Percentiles rank a stretch among this genome's conserved stretches.
Conservation (phyloP, 2,329 filamentous ascomycete species). For the Pseudogymnoascus pannorum region DNA sequence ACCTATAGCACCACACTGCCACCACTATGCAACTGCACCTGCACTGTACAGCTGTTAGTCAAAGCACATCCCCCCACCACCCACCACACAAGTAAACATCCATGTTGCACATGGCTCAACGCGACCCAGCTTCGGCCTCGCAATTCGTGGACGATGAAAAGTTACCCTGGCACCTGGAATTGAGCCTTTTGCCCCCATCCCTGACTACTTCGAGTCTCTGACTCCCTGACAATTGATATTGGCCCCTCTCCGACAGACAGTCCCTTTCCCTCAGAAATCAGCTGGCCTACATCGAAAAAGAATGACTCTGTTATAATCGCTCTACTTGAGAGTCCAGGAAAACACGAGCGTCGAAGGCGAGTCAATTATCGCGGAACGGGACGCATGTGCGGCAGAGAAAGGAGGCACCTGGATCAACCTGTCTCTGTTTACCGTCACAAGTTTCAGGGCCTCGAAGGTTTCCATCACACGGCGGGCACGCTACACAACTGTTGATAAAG, state of each 20-base stretch:
- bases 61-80: not conserved
- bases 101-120: constrained; percentile 7
- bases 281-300: not conserved
- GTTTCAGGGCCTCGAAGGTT: constrained; percentile 7
- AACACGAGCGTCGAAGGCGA: not conserved
- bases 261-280: not conserved
- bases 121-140: constrained; percentile 7
- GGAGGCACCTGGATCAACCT: not conserved
- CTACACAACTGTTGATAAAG: constrained; percentile 7
- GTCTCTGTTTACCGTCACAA: constrained; percentile 6
- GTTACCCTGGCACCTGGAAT: constrained; percentile 1
- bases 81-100: not conserved
- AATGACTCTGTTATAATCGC: not conserved
- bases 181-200: not conserved
- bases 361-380: constrained; percentile 1
- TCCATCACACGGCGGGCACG: not conserved
- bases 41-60: constrained; percentile 5
- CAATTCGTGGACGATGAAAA: not conserved
- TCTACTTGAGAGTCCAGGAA: not conserved
- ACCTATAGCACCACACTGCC: not conserved
- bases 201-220: not conserved
- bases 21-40: not conserved
- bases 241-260: not conserved
- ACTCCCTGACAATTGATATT: constrained; percentile 2
- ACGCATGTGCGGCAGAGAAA: not conserved